Conservation (phyloP, 129 eudicot genomes). For the Gnaphalium uliginosum region DNA sequence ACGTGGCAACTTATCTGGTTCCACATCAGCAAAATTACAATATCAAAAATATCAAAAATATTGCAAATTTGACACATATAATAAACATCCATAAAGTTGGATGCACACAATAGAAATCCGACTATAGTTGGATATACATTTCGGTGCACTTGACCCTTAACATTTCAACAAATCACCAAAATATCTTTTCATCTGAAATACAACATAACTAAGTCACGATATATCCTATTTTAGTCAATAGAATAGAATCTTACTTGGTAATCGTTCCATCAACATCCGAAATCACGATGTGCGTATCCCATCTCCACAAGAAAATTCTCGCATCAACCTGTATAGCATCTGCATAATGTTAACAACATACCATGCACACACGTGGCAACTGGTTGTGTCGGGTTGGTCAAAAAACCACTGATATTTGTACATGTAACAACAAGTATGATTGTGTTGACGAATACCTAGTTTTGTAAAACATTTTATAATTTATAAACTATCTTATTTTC, state of each 20-base stretch:
- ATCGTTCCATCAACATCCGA: slow-evolving; percentile 99
- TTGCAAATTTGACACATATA: no score
- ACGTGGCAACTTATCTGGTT: no score
- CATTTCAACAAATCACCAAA: neutral
- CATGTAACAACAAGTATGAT: neutral
- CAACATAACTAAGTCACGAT: neutral
- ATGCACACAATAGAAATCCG: no score
- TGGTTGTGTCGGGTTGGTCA: no score
- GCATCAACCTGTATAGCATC: slow-evolving; percentile 77
- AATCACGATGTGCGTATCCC: slow-evolving; percentile 86
- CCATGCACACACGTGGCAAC: slow-evolving; percentile 1
- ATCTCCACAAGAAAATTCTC: slow-evolving; percentile 84
- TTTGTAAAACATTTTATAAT: neutral
- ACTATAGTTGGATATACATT: no score
- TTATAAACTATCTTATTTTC: neutral
- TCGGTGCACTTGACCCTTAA: no score
- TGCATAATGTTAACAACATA: slow-evolving; percentile 31
- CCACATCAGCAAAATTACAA: no score
- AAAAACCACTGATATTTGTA: neutral
- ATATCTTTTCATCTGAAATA: neutral
- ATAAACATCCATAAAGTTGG: no score
- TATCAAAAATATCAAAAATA: no score
- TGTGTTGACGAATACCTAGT: neutral
- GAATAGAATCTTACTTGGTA: slow-evolving; percentile 58
- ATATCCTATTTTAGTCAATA: neutral